Evolutionary conservation across 2,329 filamentous ascomycete species (phyloP).

Genomic region (Diaporthe citriasiana): DNA sequence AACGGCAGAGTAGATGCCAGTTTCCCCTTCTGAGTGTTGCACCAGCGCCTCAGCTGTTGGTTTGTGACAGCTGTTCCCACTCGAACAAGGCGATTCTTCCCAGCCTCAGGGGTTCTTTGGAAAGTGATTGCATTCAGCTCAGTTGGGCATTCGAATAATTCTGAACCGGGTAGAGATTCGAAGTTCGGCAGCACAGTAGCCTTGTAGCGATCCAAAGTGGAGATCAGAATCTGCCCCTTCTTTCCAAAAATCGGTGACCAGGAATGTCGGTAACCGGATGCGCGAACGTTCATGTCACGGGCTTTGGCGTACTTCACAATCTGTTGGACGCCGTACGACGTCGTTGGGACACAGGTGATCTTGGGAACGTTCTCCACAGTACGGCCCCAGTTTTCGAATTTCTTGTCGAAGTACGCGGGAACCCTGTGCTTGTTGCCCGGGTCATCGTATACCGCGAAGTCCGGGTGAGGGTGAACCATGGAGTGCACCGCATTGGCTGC

Average conservation of each 20-base stretch:
- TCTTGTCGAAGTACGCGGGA: slow-evolving; percentile 44
- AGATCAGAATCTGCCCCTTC: slow-evolving; percentile 58
- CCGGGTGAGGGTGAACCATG: neutral
- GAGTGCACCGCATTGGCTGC: neutral
- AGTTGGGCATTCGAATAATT: slow-evolving; percentile 33
- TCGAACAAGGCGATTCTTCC: slow-evolving; percentile 53
- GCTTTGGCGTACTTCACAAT: slow-evolving; percentile 55
- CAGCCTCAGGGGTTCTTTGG: slow-evolving; percentile 46
- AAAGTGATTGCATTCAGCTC: slow-evolving; percentile 59
- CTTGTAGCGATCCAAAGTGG: slow-evolving; percentile 55
- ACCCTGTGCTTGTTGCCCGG: neutral
- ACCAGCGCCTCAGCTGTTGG: slow-evolving; percentile 61
- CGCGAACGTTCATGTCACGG: slow-evolving; percentile 55
- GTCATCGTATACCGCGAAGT: slow-evolving; percentile 2
- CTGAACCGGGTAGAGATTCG: slow-evolving; percentile 42
- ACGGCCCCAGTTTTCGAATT: slow-evolving; percentile 59
- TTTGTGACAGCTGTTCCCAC: slow-evolving; percentile 61
- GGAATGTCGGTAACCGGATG: slow-evolving; percentile 59
- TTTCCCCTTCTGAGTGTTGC: slow-evolving; percentile 50
- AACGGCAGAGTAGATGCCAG: slow-evolving; percentile 58
- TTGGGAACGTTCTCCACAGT: slow-evolving; percentile 56
- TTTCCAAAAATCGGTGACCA: slow-evolving; percentile 58
- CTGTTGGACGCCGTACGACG: slow-evolving; percentile 56
- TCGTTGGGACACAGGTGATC: slow-evolving; percentile 58
- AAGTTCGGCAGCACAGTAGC: slow-evolving; percentile 56